phyloP scores from a whole-genome alignment of 768 basidiomycete genomes.

The Naganishia kalamii region DNA sequence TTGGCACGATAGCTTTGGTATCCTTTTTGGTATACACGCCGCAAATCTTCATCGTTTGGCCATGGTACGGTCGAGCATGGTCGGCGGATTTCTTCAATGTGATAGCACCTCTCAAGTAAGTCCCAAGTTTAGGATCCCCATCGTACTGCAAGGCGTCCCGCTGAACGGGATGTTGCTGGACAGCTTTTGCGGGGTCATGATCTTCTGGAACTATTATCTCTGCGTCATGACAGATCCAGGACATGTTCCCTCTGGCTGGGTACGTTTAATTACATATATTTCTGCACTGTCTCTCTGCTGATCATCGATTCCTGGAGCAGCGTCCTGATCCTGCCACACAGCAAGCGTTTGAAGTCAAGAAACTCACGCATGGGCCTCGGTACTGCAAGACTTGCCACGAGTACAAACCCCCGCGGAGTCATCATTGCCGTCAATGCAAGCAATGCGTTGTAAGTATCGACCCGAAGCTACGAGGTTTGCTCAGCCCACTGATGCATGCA shows the following conservation, averaged over 20 bases:
- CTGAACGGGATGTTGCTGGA: neutral
- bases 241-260: constrained; percentile 68
- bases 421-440: constrained; percentile 86
- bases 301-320: constrained; percentile 49
- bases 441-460: constrained; percentile 52
- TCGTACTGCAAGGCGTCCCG: neutral
- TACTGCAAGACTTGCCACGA: constrained; percentile 78
- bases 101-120: constrained; percentile 88
- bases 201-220: constrained; percentile 83
- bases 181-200: constrained; percentile 67
- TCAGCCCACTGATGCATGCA: neutral
- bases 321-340: constrained; percentile 62
- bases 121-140: constrained; percentile 11
- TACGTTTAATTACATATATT: constrained; percentile 45
- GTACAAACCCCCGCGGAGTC: constrained; percentile 81
- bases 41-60: constrained; percentile 85
- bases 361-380: constrained; percentile 69
- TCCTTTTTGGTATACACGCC: constrained; percentile 79
- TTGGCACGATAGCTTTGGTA: constrained; percentile 44
- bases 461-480: neutral
- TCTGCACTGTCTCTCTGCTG: neutral
- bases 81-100: constrained; percentile 68
- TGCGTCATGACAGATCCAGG: constrained; percentile 82
- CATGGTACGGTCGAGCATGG: constrained; percentile 75
- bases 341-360: constrained; percentile 85